Conservation (phyloP, 495 filamentous ascomycete genomes). For the Neurospora sp. region DNA sequence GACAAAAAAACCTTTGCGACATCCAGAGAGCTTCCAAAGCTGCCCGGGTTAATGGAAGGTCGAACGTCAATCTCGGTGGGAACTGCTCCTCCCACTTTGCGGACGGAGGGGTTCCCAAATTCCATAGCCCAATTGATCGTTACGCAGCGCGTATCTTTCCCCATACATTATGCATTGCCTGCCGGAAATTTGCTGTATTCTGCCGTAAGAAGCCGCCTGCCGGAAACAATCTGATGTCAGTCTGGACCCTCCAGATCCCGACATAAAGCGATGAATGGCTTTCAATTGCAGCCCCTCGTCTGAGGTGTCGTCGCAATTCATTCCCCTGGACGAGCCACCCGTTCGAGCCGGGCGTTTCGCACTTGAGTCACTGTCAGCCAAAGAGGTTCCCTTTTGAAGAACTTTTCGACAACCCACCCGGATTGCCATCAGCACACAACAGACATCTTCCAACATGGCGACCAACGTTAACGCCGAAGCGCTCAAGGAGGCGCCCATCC, state of each 20-base stretch:
- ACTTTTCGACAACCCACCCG: not conserved
- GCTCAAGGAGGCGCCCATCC: slow-evolving; percentile 18
- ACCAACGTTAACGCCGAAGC: slow-evolving; percentile 17
- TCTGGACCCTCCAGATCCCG: not conserved
- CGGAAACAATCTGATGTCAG: not conserved
- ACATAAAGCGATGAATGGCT: not conserved
- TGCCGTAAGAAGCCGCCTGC: not conserved
- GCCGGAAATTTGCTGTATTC: not conserved
- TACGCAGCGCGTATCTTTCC: not conserved
- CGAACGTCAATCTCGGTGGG: not conserved
- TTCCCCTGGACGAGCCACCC: not conserved
- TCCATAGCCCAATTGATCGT: not conserved
- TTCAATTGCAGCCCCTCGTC: not conserved
- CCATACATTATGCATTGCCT: not conserved
- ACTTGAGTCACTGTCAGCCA: not conserved
- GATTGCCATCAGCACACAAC: not conserved
- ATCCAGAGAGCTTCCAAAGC: not conserved
- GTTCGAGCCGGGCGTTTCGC: not conserved
- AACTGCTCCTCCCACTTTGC: not conserved
- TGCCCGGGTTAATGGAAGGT: not conserved
- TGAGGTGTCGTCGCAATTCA: not conserved
- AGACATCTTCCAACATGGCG: slow-evolving; percentile 12
- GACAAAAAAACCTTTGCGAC: not conserved
- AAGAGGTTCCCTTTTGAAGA: not conserved
- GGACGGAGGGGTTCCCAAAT: not conserved